Evolutionary conservation across 2,329 filamentous ascomycete species (phyloP).

Genomic region (Colletotrichum cereale): DNA sequence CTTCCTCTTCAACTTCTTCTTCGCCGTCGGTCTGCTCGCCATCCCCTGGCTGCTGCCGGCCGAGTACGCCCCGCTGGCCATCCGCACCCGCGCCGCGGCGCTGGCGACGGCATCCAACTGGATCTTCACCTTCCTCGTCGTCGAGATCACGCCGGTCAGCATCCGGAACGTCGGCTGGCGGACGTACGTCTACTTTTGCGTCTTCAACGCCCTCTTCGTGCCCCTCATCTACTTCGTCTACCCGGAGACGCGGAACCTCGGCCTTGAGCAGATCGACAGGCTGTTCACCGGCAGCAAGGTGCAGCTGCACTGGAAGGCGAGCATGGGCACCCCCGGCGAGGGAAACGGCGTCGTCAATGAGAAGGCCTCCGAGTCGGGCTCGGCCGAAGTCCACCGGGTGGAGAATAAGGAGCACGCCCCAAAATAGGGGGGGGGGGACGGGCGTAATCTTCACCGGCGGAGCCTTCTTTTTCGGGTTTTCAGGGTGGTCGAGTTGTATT

Average conservation of each 20-base stretch:
- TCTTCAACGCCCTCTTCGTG: constrained; percentile 54
- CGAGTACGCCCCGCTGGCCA: constrained; percentile 57
- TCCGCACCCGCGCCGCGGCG: constrained; percentile 54
- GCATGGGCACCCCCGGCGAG: constrained; percentile 50
- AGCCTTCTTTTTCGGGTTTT: not conserved
- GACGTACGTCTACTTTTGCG: constrained; percentile 54
- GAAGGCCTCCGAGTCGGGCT: constrained; percentile 35
- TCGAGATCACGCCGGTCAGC: constrained; percentile 54
- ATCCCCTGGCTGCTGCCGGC: constrained; percentile 57
- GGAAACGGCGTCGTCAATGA: not conserved
- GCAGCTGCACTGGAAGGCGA: constrained; percentile 48
- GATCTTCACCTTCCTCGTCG: constrained; percentile 52
- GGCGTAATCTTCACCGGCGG: not conserved
- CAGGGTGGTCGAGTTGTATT: not conserved
- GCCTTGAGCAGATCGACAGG: constrained; percentile 63
- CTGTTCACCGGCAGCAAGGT: constrained; percentile 51
- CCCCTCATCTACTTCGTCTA: constrained; percentile 62
- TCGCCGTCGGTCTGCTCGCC: constrained; percentile 55
- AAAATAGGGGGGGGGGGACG: not conserved
- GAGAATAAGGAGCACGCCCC: constrained; percentile 26
- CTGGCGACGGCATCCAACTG: constrained; percentile 55
- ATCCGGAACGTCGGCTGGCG: constrained; percentile 53
- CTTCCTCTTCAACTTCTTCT: constrained; percentile 58
- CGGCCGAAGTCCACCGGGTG: constrained; percentile 33
- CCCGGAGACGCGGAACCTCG: constrained; percentile 61